phyloP scores from a whole-genome alignment of 306 rosid species.

The Casuarina glauca region DNA sequence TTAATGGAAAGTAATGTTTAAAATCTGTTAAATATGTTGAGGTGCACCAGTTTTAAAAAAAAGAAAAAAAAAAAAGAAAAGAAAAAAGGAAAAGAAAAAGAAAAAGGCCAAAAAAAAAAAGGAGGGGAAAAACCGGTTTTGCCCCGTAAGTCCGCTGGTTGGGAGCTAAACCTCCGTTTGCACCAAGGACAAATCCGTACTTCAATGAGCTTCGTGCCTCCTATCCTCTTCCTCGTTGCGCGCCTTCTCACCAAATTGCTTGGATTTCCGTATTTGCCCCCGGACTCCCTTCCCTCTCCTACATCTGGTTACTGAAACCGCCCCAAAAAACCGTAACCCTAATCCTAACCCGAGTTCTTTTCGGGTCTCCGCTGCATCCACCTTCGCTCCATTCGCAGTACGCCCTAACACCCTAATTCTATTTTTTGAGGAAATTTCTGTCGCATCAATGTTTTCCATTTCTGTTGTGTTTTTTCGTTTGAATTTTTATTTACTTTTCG shows the following conservation, averaged over 20 bases:
- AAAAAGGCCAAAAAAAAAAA: too few species aligned
- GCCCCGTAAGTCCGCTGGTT: too few species aligned
- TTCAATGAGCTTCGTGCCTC: neutral
- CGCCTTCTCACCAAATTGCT: conserved; percentile 25
- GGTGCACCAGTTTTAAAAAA: too few species aligned
- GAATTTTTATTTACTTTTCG: neutral
- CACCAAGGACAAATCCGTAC: conserved; percentile 22
- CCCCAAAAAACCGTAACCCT: conserved; percentile 23
- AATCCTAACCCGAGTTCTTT: neutral
- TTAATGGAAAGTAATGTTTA: too few species aligned
- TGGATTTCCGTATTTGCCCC: conserved; percentile 6
- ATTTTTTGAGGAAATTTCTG: neutral
- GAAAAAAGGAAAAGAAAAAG: too few species aligned
- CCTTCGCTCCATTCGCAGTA: conserved; percentile 10
- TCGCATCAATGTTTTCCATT: neutral
- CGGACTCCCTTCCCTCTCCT: neutral
- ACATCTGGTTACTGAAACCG: neutral
- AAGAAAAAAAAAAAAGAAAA: too few species aligned
- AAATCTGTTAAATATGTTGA: too few species aligned
- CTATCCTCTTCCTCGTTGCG: conserved; percentile 15
- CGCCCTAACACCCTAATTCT: conserved; percentile 16
- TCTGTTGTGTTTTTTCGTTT: neutral
- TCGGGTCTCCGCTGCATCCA: neutral
- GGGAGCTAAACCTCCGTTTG: too few species aligned
- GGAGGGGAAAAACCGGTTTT: too few species aligned